Percentiles rank a stretch among this genome's conserved stretches.
Conservation (phyloP, 345 rosid genomes). For the Lepidium africanum region DNA sequence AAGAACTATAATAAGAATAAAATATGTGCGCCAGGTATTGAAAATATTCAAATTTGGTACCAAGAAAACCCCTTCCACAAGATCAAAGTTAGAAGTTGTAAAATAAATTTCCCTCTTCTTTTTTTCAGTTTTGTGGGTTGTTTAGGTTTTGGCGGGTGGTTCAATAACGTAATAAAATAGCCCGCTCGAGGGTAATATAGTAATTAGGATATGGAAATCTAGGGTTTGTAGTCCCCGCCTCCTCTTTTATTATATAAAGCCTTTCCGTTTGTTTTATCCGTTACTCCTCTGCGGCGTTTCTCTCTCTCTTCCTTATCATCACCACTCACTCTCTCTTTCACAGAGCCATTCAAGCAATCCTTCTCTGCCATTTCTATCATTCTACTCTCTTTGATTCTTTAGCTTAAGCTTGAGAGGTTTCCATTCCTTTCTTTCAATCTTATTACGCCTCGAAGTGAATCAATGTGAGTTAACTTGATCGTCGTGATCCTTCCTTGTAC, state of each 20-base stretch:
- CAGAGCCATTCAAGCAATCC: background rate
- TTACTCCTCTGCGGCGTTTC: constrained; percentile 26
- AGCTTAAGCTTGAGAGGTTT: background rate
- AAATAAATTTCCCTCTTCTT: background rate
- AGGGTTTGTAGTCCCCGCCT: constrained; percentile 31
- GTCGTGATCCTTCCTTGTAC: background rate
- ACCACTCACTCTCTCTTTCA: background rate
- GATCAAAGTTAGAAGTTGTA: background rate
- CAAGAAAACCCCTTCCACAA: background rate
- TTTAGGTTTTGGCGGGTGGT: constrained; percentile 28
- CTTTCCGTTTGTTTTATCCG: constrained; percentile 30
- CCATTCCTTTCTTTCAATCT: background rate
- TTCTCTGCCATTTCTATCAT: background rate
- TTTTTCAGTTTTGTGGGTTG: background rate
- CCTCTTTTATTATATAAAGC: constrained; percentile 14
- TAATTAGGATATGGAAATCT: background rate
- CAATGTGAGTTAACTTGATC: constrained; percentile 17
- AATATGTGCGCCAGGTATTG: constrained; percentile 1
- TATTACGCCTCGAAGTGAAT: background rate
- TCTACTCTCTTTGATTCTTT: background rate
- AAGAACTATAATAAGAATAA: background rate
- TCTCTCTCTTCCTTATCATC: constrained; percentile 22
- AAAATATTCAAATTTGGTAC: constrained; percentile 12
- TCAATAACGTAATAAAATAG: background rate
- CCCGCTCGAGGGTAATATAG: constrained; percentile 19